Evolutionary conservation across 768 basidiomycete species (phyloP).

Genomic region (Tephrocybe rancida): DNA sequence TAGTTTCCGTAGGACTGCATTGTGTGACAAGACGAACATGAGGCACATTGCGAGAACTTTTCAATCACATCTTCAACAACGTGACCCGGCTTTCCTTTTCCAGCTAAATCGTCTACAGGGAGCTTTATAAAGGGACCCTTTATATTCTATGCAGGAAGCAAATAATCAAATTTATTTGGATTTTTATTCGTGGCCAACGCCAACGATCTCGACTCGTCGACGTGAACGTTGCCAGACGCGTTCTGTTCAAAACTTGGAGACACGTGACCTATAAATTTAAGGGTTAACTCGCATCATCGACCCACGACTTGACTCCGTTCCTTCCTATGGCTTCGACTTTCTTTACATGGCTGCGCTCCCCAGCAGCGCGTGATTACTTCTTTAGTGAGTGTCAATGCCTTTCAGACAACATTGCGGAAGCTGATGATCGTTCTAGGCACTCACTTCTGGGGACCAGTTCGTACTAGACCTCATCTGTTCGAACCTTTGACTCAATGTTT

Average conservation of each 20-base stretch:
- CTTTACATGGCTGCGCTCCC: constrained; percentile 87
- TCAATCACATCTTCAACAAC: constrained; percentile 22
- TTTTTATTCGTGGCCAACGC: neutral
- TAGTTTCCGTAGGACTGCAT: constrained; percentile 41
- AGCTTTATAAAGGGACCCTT: too few relatives aligned
- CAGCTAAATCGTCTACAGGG: constrained; percentile 12
- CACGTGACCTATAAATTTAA: constrained; percentile 19
- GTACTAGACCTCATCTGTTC: constrained; percentile 32
- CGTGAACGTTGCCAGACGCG: neutral
- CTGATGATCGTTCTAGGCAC: constrained; percentile 59
- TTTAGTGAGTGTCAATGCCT: constrained; percentile 66
- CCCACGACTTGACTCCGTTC: constrained; percentile 7
- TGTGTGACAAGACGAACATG: constrained; percentile 6
- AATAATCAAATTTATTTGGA: too few relatives aligned
- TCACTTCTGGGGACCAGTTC: constrained; percentile 97
- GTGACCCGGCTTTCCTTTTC: constrained; percentile 38
- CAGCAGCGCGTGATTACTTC: constrained; percentile 92
- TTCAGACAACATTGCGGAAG: neutral
- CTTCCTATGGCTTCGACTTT: constrained; percentile 79
- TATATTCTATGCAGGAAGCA: too few relatives aligned
- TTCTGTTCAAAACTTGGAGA: neutral
- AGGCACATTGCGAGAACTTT: neutral
- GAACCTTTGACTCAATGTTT: neutral
- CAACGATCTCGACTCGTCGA: neutral
- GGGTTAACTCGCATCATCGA: neutral